These are phyloP conservation scores for Trametes cinnabarina DNA, from an alignment of 768 basidiomycete species.

Conservation along the genomic window DNA sequence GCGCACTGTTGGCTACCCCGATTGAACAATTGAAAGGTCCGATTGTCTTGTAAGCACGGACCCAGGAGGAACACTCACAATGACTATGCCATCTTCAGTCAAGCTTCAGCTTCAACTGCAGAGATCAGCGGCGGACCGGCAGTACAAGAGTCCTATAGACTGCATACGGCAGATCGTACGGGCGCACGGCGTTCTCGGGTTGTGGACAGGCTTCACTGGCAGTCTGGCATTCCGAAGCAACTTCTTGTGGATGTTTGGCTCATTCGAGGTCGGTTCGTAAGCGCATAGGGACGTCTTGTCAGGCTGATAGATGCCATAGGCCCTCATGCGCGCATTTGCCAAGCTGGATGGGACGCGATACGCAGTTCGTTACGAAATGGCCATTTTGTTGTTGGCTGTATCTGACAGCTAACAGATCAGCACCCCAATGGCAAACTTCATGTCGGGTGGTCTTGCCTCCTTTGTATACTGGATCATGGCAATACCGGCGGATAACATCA, in stretches of 20 bases:
- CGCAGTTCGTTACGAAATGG: conserved; percentile 42
- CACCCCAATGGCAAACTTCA: conserved; percentile 58
- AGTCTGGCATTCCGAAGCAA: conserved; percentile 70
- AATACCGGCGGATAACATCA: conserved; percentile 77
- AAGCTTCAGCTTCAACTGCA: conserved; percentile 69
- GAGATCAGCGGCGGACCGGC: conserved; percentile 47
- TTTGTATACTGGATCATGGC: conserved; percentile 68
- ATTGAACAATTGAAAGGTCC: conserved; percentile 73
- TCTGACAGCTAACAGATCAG: conserved; percentile 44
- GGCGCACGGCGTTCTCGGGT: conserved; percentile 58
- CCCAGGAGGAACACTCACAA: no score
- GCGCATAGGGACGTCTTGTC: no score
- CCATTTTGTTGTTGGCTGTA: background rate
- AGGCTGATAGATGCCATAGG: conserved; percentile 31
- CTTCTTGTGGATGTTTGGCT: conserved; percentile 80
- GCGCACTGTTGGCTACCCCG: conserved; percentile 70
- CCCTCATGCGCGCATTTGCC: conserved; percentile 59
- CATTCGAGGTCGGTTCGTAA: conserved; percentile 62
- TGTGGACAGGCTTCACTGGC: conserved; percentile 76
- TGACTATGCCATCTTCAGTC: conserved; percentile 31
- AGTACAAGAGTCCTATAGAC: conserved; percentile 65
- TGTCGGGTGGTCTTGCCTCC: conserved; percentile 61
- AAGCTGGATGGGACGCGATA: conserved; percentile 55
- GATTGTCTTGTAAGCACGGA: no score
- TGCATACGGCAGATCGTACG: conserved; percentile 62